Base-by-base conservation (phyloP, 1,139 yeast genomes). In the Blastobotrys aristatus region DNA sequence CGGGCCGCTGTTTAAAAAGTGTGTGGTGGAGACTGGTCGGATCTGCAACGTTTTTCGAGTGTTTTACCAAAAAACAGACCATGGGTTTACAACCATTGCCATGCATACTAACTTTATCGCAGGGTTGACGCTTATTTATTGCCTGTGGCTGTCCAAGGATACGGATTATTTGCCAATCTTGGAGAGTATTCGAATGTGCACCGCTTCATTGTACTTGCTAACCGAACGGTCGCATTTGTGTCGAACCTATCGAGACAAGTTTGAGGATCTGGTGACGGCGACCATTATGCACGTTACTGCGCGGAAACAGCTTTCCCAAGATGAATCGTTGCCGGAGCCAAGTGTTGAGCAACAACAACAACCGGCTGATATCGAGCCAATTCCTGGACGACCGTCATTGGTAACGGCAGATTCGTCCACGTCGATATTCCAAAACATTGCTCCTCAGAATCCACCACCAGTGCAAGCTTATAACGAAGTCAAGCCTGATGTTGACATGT, bases 11-110 rank as follows among this genome's bases (percentile, higher is more conserved):
- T 78, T 79, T 56, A 70, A 72, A 47, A 81, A 77, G 60, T 79
- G 84, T 59, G 83, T 78, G 56, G 77, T 79, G 2, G 82, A 82
- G 33, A 82, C 83, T 2, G 84, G 84, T 35, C 80, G 77, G 57
- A 75, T 79, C 38, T 77, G 83, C 58, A 80, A 75, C 54, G 65
- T 77, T 14, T 76, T 77, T 58, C 75, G 78, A 54, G 77, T 75
- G 8, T 78, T 76, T 58, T 82, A 77, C 60, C 78, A 77, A 52
- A 76, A 74, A 54, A 76, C 82, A 0, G 76, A 73, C 2, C 67
- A 67, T 48, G 84, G 84, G 1, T 81, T 76, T 58, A 77, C 83
- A 0, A 77, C 80, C 0, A 72, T 80, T 33, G 79, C 82, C 7
- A 77, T 79, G 42, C 83, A 79, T 59, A 76, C 82, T 0, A 77